These are phyloP conservation scores for Candida sithepensis DNA, from an alignment of 805 yeast genomes.

Conservation along the genomic window DNA sequence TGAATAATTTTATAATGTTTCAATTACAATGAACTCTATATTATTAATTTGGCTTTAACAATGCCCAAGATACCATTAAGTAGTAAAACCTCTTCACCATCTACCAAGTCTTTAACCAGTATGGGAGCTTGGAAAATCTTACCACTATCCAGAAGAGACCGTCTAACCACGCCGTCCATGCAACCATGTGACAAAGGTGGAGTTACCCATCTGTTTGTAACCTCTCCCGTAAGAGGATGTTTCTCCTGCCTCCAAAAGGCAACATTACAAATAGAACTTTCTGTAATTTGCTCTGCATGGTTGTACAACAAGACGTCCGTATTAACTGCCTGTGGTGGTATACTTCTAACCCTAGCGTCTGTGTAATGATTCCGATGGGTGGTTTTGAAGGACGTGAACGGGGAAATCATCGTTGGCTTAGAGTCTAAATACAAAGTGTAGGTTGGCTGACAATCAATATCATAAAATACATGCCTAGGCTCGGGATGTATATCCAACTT, in stretches of 20 bases:
- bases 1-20: too few species aligned
- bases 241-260: slow-evolving; percentile 48
- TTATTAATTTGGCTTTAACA: slow-evolving; percentile 50
- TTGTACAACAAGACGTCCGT: slow-evolving; percentile 74
- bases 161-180: slow-evolving; percentile 78
- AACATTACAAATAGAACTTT: slow-evolving; percentile 79
- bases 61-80: slow-evolving; percentile 87
- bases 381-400: slow-evolving; percentile 86
- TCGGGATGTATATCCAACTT: slow-evolving; percentile 33
- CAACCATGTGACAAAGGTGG: slow-evolving; percentile 81
- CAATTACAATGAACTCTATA: too few species aligned
- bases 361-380: slow-evolving; percentile 65
- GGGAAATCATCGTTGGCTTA: slow-evolving; percentile 51
- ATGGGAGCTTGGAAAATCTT: slow-evolving; percentile 29
- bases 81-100: slow-evolving; percentile 69
- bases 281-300: slow-evolving; percentile 57
- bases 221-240: slow-evolving; percentile 25
- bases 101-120: slow-evolving; percentile 39
- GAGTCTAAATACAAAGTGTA: slow-evolving; percentile 68
- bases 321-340: slow-evolving; percentile 28
- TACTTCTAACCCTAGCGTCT: slow-evolving; percentile 51
- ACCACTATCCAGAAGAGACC: slow-evolving; percentile 43
- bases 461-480: slow-evolving; percentile 5
- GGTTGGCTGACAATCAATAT: slow-evolving; percentile 9
- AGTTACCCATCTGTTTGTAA: slow-evolving; percentile 63